A percentile compares a stretch with the other conserved stretches of the same genome.
Conservation (phyloP, 257 asterid genomes). For the Forsythia suspensa region DNA sequence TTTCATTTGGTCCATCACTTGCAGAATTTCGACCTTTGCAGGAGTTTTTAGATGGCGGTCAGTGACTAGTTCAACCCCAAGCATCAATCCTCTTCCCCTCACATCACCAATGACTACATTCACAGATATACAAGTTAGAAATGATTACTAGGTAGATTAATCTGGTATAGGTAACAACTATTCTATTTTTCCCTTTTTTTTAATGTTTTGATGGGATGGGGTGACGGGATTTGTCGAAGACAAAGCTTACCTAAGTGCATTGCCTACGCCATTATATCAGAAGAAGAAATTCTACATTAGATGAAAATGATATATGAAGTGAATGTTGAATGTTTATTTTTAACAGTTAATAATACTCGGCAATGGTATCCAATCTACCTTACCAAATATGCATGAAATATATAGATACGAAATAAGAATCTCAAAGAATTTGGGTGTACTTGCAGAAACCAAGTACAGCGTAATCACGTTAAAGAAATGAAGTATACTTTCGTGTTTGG, state of each 20-base stretch:
- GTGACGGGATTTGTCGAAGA: background rate
- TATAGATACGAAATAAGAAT: too few relatives aligned
- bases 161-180: background rate
- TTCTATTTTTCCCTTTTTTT: too few relatives aligned
- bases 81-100: constrained; percentile 42
- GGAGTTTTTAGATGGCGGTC: constrained; percentile 35
- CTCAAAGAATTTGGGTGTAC: too few relatives aligned
- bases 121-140: background rate
- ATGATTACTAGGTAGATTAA: background rate
- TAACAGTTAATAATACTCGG: background rate
- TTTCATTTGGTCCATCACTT: constrained; percentile 37
- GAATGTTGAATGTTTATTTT: too few relatives aligned
- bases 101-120: constrained; percentile 39
- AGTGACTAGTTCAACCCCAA: constrained; percentile 41
- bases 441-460: background rate
- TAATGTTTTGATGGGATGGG: background rate
- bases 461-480: background rate
- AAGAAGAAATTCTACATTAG: background rate
- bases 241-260: background rate
- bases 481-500: constrained; percentile 35
- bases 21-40: constrained; percentile 32
- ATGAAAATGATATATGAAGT: background rate
- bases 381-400: background rate
- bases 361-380: background rate
- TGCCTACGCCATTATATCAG: background rate